Evolutionary conservation across 2,329 filamentous ascomycete genomes (phyloP), one percentile per base, ranked within the genome.

Genomic region (Ceratocystis alfenasii): DNA sequence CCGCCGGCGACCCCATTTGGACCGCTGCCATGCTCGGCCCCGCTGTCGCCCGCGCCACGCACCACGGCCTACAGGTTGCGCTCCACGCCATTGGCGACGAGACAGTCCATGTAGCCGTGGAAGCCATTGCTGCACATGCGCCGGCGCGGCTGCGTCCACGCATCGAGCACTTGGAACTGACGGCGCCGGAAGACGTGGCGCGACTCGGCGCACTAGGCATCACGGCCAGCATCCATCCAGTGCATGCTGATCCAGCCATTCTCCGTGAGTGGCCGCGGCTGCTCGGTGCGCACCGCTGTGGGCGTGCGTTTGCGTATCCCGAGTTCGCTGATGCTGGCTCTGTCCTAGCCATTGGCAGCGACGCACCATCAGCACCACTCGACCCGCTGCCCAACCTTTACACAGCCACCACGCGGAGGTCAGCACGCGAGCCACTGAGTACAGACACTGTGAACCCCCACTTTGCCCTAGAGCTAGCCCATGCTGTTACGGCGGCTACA

Each of bases 81-180:
- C 75, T 87, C 8, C 85, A 87, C 70, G 85, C 85, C 53, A 87
- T 87, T 66, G 85, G 85, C 50, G 84, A 87, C 70, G 75, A 76
- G 20, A 83, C 85, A 0, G 76, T 86, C 33, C 76, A 74, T 48
- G 81, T 80, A 68, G 83, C 83, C 6, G 78, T 87, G 67, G 80
- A 87, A 69, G 78, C 78, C 0, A 76, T 87, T 17, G 80, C 74
- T 22, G 73, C 70, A 67, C 75, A 74, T 62, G 76, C 74, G 0
- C 74, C 74, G 68, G 76, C 78, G 0, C 76, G 75, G 0, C 77
- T 79, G 6, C 78, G 85, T 1, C 85, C 85, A 63, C 78, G 85
- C 17, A 83, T 87, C 69, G 85, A 87, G 73, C 85, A 87, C 70
- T 75, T 87, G 2, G 85, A 87, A 71, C 76, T 87, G 36, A 77